Evolutionary conservation across 495 filamentous ascomycete species (phyloP).

Genomic region (Hypoxylon lienhwacheense): DNA sequence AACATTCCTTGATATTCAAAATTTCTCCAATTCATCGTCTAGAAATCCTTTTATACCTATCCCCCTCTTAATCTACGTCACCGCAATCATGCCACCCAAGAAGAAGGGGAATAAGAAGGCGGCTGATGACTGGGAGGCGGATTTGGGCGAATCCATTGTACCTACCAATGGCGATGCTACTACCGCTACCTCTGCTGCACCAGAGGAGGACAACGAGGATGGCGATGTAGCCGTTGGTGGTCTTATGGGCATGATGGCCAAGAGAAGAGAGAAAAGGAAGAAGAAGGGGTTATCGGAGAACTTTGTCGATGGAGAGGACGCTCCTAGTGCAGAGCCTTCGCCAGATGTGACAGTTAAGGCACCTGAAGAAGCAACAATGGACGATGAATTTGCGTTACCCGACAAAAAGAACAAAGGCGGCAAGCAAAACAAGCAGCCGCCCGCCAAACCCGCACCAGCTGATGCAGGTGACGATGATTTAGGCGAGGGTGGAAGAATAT

Average conservation of each 20-base stretch:
- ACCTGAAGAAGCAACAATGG: constrained; percentile 81
- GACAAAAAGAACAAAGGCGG: constrained; percentile 94
- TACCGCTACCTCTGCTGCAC: constrained; percentile 42
- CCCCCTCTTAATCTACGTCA: background rate
- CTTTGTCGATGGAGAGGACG: constrained; percentile 72
- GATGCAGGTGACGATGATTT: constrained; percentile 59
- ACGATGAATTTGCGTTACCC: constrained; percentile 83
- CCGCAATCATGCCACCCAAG: constrained; percentile 76
- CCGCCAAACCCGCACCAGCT: constrained; percentile 47
- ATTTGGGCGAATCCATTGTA: constrained; percentile 78
- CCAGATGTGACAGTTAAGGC: constrained; percentile 65
- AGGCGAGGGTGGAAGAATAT: constrained; percentile 63
- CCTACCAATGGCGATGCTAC: constrained; percentile 49
- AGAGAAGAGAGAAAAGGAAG: constrained; percentile 87
- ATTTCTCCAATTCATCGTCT: background rate
- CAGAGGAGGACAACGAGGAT: constrained; percentile 56
- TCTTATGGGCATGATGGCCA: constrained; percentile 83
- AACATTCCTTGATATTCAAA: background rate
- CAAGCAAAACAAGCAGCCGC: constrained; percentile 73
- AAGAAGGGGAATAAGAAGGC: constrained; percentile 90
- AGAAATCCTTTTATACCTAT: background rate
- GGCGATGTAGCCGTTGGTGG: constrained; percentile 59
- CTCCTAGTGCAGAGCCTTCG: constrained; percentile 50
- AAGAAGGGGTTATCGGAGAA: constrained; percentile 86
- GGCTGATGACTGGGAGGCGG: constrained; percentile 93